Base-by-base conservation (phyloP, 2,329 filamentous ascomycete genomes). In the Fusarium haematococcum region DNA sequence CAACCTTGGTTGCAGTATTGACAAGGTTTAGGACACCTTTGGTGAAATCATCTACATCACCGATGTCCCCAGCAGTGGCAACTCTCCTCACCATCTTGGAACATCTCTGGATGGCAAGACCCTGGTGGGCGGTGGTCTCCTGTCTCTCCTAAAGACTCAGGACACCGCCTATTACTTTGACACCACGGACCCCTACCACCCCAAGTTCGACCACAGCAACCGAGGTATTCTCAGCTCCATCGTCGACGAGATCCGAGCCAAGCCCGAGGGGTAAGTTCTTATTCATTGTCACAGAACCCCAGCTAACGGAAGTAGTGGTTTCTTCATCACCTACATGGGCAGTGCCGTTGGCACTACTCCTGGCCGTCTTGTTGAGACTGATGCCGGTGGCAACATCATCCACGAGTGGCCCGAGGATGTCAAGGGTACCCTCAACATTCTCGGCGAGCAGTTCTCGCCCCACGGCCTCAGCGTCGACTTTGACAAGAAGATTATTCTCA, bases 121-220 rank as follows among this genome's bases (percentile, higher is more conserved):
- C 0, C 78, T 91, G 1, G 83, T 89, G 20, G 89, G 89, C 32
- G 89, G 89, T 63, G 89, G 89, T 50, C 84, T 91, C 1, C 80
- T 91, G 39, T 91, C 88, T 3, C 82, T 91, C 2, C 82, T 91
- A 63, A 91, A 91, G 83, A 88, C 86, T 2, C 89, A 91, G 81
- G 89, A 91, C 76, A 91, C 89, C 2, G 89, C 87, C 0, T 91
- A 86, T 80, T 91, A 91, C 83, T 91, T 91, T 71, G 89, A 92
- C 71, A 86, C 86, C 18, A 85, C 84, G 30, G 84, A 91, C 77
- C 89, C 89, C 0, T 91, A 91, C 79, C 84, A 85, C 16, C 90
- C 90, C 30, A 86, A 84, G 74, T 91, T 91, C 80, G 81, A 84
- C 74, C 90, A 91, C 82, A 90, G 87, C 79, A 90, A 91, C 81